phyloP scores from a whole-genome alignment of 2,329 filamentous ascomycete species.

The Juglanconis oblonga region DNA sequence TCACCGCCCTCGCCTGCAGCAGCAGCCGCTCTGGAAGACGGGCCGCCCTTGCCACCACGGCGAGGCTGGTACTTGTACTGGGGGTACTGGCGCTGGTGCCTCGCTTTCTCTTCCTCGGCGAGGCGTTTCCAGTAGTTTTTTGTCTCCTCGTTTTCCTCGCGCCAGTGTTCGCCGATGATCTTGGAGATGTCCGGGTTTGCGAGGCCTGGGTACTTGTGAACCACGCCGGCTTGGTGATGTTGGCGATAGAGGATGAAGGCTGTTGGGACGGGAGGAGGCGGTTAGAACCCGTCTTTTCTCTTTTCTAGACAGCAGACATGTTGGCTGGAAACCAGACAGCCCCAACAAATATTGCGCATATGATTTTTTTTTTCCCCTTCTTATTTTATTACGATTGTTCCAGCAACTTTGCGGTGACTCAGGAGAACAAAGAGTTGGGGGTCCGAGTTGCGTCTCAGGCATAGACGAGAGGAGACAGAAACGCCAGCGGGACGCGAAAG shows the following conservation, averaged over 20 bases:
- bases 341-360: not conserved
- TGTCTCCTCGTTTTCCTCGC: conserved; percentile 66
- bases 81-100: conserved; percentile 86
- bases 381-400: not conserved
- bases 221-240: conserved; percentile 80
- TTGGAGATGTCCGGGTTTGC: conserved; percentile 96
- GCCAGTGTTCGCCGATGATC: conserved; percentile 94
- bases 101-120: conserved; percentile 88
- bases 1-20: conserved; percentile 39
- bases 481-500: not conserved
- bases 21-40: conserved; percentile 27
- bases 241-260: conserved; percentile 98
- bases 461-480: conserved; percentile 12
- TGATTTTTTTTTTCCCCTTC: not conserved
- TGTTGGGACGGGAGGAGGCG: conserved; percentile 39
- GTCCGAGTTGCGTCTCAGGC: conserved; percentile 19
- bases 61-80: conserved; percentile 93
- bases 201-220: conserved; percentile 79
- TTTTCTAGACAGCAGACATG: not conserved
- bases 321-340: not conserved
- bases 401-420: conserved; percentile 8
- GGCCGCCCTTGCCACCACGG: conserved; percentile 46
- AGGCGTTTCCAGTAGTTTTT: conserved; percentile 86
- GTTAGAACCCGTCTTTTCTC: conserved; percentile 3
- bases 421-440: conserved; percentile 16